Evolutionary conservation across 192 early-diverging fungal species (phyloP).

Genomic region (Entophlyctis luteolus): DNA sequence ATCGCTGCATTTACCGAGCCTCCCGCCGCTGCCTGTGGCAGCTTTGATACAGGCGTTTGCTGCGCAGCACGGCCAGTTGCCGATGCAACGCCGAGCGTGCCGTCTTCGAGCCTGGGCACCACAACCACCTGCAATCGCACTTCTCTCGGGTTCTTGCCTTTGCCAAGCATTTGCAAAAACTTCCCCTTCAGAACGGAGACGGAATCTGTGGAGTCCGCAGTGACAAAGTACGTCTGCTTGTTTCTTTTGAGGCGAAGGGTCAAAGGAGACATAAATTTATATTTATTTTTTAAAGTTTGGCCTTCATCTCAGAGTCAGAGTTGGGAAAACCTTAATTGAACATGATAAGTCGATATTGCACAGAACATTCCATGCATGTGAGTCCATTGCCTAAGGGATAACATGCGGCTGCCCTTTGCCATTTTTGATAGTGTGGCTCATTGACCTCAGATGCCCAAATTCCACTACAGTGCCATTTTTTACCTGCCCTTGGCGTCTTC

Average conservation of each 20-base stretch:
- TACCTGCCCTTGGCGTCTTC: no score
- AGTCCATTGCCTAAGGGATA: no score
- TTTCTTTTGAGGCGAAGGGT: slow-evolving; percentile 40
- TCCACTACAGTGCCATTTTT: no score
- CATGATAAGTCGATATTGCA: no score
- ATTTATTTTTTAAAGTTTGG: no score
- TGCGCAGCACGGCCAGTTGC: neutral
- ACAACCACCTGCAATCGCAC: no score
- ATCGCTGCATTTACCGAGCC: neutral
- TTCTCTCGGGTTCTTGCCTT: slow-evolving; percentile 29
- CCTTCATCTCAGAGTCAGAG: no score
- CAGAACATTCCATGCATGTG: no score
- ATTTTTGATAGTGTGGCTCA: no score
- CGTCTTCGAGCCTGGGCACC: slow-evolving; percentile 21
- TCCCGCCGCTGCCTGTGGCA: slow-evolving; percentile 10
- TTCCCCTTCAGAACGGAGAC: slow-evolving; percentile 34
- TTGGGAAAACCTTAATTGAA: no score
- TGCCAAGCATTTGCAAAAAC: slow-evolving; percentile 21
- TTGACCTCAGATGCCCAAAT: no score
- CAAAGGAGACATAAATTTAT: neutral
- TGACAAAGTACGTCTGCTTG: slow-evolving; percentile 43
- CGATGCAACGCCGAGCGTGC: slow-evolving; percentile 7
- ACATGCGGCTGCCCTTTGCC: no score
- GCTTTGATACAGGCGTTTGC: neutral
- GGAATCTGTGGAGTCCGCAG: slow-evolving; percentile 25